phyloP scores from a whole-genome alignment of 768 basidiomycete species.

The Udeniomyces megalosporus region DNA sequence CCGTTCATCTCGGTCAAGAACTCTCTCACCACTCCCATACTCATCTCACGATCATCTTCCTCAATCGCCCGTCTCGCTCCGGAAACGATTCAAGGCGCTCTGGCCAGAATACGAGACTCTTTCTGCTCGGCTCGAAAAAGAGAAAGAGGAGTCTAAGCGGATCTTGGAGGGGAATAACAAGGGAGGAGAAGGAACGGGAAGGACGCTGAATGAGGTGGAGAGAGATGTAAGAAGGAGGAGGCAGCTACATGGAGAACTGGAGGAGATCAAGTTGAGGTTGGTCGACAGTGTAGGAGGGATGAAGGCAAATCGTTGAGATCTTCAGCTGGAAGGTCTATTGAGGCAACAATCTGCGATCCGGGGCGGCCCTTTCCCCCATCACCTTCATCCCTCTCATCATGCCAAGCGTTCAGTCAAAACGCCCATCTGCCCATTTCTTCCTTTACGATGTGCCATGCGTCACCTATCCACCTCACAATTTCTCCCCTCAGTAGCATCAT shows the following conservation, averaged over 20 bases:
- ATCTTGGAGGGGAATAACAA: neutral
- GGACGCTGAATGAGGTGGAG: neutral
- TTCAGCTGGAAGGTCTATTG: no score
- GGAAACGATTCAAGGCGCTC: slow-evolving; percentile 4
- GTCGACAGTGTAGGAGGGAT: neutral
- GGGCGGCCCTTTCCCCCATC: no score
- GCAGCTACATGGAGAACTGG: neutral
- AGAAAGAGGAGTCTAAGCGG: neutral
- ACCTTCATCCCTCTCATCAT: no score
- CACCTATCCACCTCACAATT: no score
- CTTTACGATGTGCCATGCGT: no score
- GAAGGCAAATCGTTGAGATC: no score
- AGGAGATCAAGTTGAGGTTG: slow-evolving; percentile 2
- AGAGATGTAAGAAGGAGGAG: neutral
- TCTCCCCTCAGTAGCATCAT: no score
- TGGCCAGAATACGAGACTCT: slow-evolving; percentile 1
- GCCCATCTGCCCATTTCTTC: no score
- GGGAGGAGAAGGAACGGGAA: neutral
- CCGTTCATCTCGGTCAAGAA: no score
- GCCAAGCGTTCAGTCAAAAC: no score
- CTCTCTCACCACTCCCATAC: no score
- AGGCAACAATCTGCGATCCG: no score
- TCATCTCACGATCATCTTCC: neutral
- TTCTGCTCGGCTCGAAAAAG: neutral
- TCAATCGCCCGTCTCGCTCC: neutral